These are phyloP conservation scores for Apiospora kogelbergensis DNA, from an alignment of 2,329 filamentous ascomycete species.

Conservation along the genomic window DNA sequence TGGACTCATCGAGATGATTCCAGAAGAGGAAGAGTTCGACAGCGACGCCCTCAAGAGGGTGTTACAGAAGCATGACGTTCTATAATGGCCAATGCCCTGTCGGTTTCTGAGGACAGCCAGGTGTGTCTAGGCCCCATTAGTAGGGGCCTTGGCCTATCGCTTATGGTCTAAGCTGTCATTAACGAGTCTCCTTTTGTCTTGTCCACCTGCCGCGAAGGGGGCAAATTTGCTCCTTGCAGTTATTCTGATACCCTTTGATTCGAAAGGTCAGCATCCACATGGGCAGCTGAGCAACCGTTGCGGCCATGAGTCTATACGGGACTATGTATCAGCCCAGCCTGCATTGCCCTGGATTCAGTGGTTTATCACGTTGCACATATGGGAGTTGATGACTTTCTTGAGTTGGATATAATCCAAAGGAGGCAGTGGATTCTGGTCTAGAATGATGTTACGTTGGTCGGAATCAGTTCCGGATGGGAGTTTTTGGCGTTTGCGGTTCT, in stretches of 20 bases:
- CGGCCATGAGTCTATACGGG: background rate
- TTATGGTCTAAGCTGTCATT: background rate
- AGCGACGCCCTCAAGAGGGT: slow-evolving; percentile 52
- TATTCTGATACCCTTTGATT: slow-evolving; percentile 8
- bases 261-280: background rate
- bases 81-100: slow-evolving; percentile 33
- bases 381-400: background rate
- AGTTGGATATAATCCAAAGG: background rate
- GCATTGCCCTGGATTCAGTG: background rate
- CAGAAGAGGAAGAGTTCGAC: slow-evolving; percentile 62
- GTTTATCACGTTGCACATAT: background rate
- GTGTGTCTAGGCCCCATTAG: background rate
- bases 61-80: slow-evolving; percentile 51
- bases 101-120: background rate
- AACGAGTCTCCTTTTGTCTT: slow-evolving; percentile 5
- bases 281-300: background rate
- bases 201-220: background rate
- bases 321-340: background rate
- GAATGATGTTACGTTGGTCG: slow-evolving; percentile 2
- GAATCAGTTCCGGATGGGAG: slow-evolving; percentile 1
- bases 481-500: slow-evolving; percentile 5
- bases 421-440: slow-evolving; percentile 2
- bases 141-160: background rate
- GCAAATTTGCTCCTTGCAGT: background rate
- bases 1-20: slow-evolving; percentile 83